Conservation (phyloP, 257 asterid genomes). For the Solanum bulbocastanum region DNA sequence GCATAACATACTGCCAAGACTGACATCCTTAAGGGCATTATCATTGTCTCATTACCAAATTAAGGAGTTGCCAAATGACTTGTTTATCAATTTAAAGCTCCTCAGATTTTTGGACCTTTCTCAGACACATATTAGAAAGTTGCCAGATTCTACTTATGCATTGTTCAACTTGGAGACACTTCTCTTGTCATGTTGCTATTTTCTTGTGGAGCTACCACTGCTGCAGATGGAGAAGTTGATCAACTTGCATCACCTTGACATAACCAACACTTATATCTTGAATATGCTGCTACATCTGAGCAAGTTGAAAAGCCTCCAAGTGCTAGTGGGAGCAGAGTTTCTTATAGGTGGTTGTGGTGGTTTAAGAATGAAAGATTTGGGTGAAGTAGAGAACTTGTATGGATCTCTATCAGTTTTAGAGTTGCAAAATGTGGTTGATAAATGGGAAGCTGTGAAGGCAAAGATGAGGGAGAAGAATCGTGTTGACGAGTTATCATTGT, state of each 20-base stretch:
- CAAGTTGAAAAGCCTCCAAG: neutral
- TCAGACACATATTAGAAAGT: rapidly evolving
- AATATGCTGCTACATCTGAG: neutral
- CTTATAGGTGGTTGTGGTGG: neutral
- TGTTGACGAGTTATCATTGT: neutral
- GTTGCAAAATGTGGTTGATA: neutral
- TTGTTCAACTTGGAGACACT: neutral
- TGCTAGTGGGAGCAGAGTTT: neutral
- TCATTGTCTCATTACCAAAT: neutral
- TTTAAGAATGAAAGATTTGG: neutral
- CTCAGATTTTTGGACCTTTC: neutral
- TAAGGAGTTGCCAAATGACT: neutral
- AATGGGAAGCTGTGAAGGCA: neutral
- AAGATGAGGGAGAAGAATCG: neutral
- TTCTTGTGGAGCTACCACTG: neutral
- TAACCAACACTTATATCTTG: neutral
- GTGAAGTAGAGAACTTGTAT: neutral
- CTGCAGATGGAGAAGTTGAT: neutral
- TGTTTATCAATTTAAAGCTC: neutral
- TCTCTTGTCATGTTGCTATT: neutral
- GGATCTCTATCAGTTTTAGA: neutral
- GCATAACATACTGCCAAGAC: neutral
- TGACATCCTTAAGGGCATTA: neutral
- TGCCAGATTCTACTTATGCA: neutral
- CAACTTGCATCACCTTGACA: neutral